Evolutionary conservation across 208 protist genomes (phyloP), one percentile per base, ranked within the genome.

Genomic region (Acanthamoeba healyi): DNA sequence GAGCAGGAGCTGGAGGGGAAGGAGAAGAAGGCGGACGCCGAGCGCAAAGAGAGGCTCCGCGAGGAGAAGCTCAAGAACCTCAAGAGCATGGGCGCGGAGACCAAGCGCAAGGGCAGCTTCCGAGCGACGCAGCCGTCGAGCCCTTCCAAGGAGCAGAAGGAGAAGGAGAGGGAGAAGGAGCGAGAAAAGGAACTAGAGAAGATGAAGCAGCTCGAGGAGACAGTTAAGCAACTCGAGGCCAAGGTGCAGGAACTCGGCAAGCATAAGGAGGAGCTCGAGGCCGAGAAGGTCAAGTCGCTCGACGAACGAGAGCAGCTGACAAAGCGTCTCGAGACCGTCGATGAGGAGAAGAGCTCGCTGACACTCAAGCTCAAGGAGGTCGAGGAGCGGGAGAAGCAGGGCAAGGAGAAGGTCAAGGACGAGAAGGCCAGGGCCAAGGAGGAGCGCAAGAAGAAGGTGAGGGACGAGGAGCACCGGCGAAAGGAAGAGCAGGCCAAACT

Each of bases 131-230:
- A 5, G 6, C 26, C 72, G 29, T 29, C 63, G 29, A 29, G 12
- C 63, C 32, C 32, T 6, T 87, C 36, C 77, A 87, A 26, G 46
- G 38, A 61, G 38, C n/a, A 6, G 12, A 32, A n/a, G 44, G 77
- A 26, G 9, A 61, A 87, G 77, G 72, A 82, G 72, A 42, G 17
- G 10, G 72, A 82, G 72, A 82, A 26, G 72, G 10, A 51, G n/a
- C 34, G 72, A n/a, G n/a, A n/a, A n/a, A n/a, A n/a, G n/a, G n/a
- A n/a, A n/a, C n/a, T n/a, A n/a, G n/a, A n/a, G n/a, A n/a, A n/a
- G 42, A 32, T 36, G 42, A 6, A 26, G 72, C 24, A 82, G 32
- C 29, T 38, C 12, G 32, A 38, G 63, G 63, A 72, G 32, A 29
- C 63, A 6, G 29, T 72, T 5, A 9, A 42, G 72, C 24, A 82